Base-by-base conservation (phyloP, 139 green algal genomes). In the Nannochloris sp. region DNA sequence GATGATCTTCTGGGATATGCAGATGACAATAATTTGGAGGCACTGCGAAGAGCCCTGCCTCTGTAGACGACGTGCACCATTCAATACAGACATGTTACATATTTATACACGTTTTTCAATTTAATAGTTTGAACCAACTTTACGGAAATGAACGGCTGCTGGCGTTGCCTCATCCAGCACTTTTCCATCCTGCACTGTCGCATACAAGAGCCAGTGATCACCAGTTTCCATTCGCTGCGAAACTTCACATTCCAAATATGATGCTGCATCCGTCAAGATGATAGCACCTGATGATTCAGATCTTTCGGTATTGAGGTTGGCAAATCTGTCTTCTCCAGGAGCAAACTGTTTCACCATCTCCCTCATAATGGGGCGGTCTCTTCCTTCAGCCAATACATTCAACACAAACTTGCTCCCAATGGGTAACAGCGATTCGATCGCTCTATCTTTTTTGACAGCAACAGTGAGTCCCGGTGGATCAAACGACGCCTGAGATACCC, bases 361-460 rank as follows among this genome's bases (percentile, higher is more conserved):
- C 70, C 87, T 91, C 48, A 87, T 83, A n/a, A 79, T 37, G 6
- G 69, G 49, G 67, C 78, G 81, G 33, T 80, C 74, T 31, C 75
- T 70, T 23, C 70, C 78, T 68, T 95, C 81, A 4, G 84, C 74
- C 50, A 97, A 69, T 55, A 97, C 79, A 71, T 87, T 94, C 14
- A 98, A 62, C n/a, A 76, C 77, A 68, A 97, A 97, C 10, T 63
- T 67, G 57, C 60, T 69, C 56, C 86, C 85, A 17, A 59, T 65
- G 23, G 77, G 45, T 57, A 98, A 62, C 66, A 97, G 73, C n/a
- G 63, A 66, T 78, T 97, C 92, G 37, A 96, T 81, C 8, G 88
- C 85, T n/a, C 92, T 84, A 65, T 98, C 92, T 56, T 95, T 95
- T 66, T 93, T 93, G 5, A 94, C 85, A 2, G 92, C 80, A 44